These are phyloP conservation scores for Exsudoporus frostii DNA, from an alignment of 768 basidiomycete genomes.

Conservation along the genomic window DNA sequence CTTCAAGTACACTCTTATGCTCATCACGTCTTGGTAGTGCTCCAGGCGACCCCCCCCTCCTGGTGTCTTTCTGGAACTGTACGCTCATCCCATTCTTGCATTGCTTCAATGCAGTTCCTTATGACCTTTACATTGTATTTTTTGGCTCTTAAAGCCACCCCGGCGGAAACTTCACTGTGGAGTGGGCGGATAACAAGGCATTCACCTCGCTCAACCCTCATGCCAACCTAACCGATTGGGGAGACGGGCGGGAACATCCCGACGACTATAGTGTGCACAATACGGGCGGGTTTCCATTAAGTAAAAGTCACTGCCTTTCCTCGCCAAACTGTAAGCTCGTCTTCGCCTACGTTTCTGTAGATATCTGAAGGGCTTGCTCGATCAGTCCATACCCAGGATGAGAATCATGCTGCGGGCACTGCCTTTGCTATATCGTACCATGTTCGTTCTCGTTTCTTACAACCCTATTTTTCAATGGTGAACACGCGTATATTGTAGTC, in stretches of 20 bases:
- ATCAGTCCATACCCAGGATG: conserved; percentile 15
- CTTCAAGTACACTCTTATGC: neutral
- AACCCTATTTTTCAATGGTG: neutral
- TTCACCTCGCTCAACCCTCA: neutral
- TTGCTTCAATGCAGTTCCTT: neutral
- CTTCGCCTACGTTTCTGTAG: neutral
- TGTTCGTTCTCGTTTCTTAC: conserved; percentile 2
- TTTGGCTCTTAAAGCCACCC: neutral
- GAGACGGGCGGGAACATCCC: conserved; percentile 2
- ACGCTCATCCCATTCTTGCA: neutral
- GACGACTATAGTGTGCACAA: neutral
- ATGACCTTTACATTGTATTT: neutral
- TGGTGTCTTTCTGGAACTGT: conserved; percentile 8
- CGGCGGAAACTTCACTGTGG: neutral
- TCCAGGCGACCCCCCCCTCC: too few species aligned
- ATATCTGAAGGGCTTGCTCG: neutral
- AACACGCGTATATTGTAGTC: neutral
- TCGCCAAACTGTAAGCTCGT: conserved; percentile 13
- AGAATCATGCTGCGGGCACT: conserved; percentile 7
- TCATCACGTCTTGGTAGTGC: conserved; percentile 5
- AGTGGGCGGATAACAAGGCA: conserved; percentile 6
- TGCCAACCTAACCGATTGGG: neutral
- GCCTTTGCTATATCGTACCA: conserved; percentile 9
- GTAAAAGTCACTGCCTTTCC: neutral
- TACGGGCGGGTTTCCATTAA: neutral